phyloP scores from a whole-genome alignment of 1,284 basidiomycete genomes.

The Meira miltonrushii region DNA sequence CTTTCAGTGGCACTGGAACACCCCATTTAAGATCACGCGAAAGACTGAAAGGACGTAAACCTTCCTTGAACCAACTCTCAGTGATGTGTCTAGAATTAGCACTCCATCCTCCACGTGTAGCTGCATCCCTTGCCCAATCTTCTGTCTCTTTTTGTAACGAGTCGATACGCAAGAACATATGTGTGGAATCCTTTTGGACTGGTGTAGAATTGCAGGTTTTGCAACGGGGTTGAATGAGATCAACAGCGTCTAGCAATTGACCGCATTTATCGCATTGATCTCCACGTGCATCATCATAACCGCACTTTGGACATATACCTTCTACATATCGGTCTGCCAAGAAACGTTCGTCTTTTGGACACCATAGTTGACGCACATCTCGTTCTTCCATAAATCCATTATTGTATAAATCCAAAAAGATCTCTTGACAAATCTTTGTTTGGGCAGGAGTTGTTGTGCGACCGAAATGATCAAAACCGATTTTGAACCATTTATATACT shows the following conservation, averaged over 20 bases:
- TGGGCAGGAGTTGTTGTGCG: constrained; percentile 86
- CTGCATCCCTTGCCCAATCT: constrained; percentile 78
- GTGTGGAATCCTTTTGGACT: constrained; percentile 62
- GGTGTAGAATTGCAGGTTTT: constrained; percentile 77
- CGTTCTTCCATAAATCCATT: constrained; percentile 50
- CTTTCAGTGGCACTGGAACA: constrained; percentile 77
- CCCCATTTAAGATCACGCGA: constrained; percentile 96
- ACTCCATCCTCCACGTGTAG: constrained; percentile 81
- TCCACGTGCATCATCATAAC: constrained; percentile 73
- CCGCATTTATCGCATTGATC: constrained; percentile 97
- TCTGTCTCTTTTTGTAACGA: constrained; percentile 76
- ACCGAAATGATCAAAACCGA: constrained; percentile 92
- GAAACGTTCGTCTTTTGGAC: constrained; percentile 43
- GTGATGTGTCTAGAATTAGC: constrained; percentile 87
- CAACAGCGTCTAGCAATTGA: constrained; percentile 80
- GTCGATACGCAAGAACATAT: constrained; percentile 89
- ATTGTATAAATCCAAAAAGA: constrained; percentile 48
- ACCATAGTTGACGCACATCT: constrained; percentile 48
- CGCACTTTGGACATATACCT: constrained; percentile 49
- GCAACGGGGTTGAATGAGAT: constrained; percentile 92
- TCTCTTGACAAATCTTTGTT: constrained; percentile 62
- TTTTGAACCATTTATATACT: constrained; percentile 91
- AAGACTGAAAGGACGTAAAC: constrained; percentile 80
- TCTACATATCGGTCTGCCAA: constrained; percentile 52
- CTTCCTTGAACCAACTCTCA: constrained; percentile 81